Percentiles rank a stretch among this genome's conserved stretches.
Evolutionary conservation across 768 basidiomycete genomes (phyloP).

Genomic region (Panaeolus papilionaceus): DNA sequence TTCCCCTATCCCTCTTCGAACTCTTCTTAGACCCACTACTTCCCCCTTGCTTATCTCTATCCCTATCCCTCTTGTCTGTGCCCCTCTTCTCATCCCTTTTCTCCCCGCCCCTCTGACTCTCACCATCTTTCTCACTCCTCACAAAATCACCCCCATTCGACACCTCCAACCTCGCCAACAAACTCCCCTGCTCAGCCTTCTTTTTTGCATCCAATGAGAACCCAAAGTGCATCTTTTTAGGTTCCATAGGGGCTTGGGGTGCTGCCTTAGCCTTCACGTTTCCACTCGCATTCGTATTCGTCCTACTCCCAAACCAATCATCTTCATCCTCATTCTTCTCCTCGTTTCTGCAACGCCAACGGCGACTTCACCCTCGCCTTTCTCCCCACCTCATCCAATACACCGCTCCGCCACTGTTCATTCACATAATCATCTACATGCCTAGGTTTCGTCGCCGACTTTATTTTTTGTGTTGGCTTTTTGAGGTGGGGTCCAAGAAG

Average conservation of each 20-base stretch:
- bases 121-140: slow-evolving; percentile 23
- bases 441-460: slow-evolving; percentile 40
- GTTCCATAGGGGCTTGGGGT: slow-evolving; percentile 22
- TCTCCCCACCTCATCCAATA: slow-evolving; percentile 70
- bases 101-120: slow-evolving; percentile 24
- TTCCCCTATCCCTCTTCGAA: background rate
- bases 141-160: slow-evolving; percentile 16
- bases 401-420: slow-evolving; percentile 44
- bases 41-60: slow-evolving; percentile 23
- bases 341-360: slow-evolving; percentile 59
- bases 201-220: slow-evolving; percentile 35
- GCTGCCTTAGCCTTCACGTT: slow-evolving; percentile 57
- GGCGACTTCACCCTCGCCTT: slow-evolving; percentile 67
- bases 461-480: slow-evolving; percentile 29
- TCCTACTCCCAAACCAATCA: slow-evolving; percentile 67
- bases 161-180: slow-evolving; percentile 43
- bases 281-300: slow-evolving; percentile 53
- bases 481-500: slow-evolving; percentile 56
- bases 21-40: too few species aligned
- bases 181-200: slow-evolving; percentile 28
- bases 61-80: slow-evolving; percentile 19
- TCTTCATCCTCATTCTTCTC: slow-evolving; percentile 54
- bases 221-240: slow-evolving; percentile 45
- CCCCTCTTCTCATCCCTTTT: slow-evolving; percentile 29
- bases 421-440: slow-evolving; percentile 45